Conservation (phyloP, 108 stramenopile genomes). For the Pinguiococcus pyrenoidosus region DNA sequence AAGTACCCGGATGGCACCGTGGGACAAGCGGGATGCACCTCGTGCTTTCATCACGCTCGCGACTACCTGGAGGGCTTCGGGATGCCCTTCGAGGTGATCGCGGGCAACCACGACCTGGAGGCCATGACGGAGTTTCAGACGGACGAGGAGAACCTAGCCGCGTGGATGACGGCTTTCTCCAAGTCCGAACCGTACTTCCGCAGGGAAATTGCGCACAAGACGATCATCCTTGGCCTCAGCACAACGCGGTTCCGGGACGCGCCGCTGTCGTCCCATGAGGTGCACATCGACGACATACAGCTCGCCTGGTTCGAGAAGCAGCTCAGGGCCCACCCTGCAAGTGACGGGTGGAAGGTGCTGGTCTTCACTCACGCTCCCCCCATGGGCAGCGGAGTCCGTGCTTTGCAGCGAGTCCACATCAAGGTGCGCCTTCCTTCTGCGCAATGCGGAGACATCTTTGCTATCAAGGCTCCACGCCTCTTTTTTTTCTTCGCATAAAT, state of each 20-base stretch:
- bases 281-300: slow-evolving; percentile 67
- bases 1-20: too few species aligned
- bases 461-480: too few species aligned
- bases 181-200: slow-evolving; percentile 63
- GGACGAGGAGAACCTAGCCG: slow-evolving; percentile 62
- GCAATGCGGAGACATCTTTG: too few species aligned
- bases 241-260: slow-evolving; percentile 73
- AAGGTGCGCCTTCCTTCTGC: not conserved
- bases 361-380: slow-evolving; percentile 86
- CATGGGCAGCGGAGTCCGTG: slow-evolving; percentile 66
- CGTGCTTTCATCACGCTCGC: slow-evolving; percentile 47
- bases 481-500: too few species aligned
- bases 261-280: slow-evolving; percentile 72
- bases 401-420: slow-evolving; percentile 49
- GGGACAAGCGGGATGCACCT: slow-evolving; percentile 50
- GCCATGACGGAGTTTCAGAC: slow-evolving; percentile 78
- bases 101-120: slow-evolving; percentile 70
- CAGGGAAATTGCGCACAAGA: slow-evolving; percentile 64
- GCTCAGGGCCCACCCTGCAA: slow-evolving; percentile 48
- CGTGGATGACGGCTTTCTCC: slow-evolving; percentile 43
- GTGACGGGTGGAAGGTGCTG: slow-evolving; percentile 78
- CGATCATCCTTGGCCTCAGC: slow-evolving; percentile 64
- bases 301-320: slow-evolving; percentile 71
- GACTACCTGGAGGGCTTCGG: slow-evolving; percentile 50
- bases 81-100: slow-evolving; percentile 29